phyloP scores from a whole-genome alignment of 2,329 filamentous ascomycete species.

The Conoideocrella luteorostrata region DNA sequence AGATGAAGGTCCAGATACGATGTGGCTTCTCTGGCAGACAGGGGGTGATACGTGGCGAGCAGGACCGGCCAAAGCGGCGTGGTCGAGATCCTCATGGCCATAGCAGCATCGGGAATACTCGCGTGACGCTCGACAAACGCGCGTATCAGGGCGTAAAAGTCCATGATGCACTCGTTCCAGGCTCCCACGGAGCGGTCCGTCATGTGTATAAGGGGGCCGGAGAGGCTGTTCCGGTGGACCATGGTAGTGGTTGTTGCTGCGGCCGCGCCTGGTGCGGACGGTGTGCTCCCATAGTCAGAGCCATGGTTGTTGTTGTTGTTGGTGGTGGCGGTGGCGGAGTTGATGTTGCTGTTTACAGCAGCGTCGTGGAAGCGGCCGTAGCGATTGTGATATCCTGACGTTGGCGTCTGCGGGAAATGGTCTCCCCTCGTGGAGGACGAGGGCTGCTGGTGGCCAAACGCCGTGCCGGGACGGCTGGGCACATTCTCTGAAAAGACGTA shows the following conservation, averaged over 20 bases:
- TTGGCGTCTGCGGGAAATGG: constrained; percentile 26
- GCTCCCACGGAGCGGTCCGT: constrained; percentile 26
- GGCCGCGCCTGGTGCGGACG: no score
- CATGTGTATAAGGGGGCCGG: constrained; percentile 27
- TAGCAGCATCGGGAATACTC: constrained; percentile 22
- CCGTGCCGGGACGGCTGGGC: constrained; percentile 12
- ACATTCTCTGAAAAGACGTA: not conserved
- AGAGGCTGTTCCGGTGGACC: constrained; percentile 13
- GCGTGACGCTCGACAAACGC: constrained; percentile 30
- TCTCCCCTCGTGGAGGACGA: constrained; percentile 14
- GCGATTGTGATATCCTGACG: constrained; percentile 16
- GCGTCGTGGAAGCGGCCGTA: constrained; percentile 24
- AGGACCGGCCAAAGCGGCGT: constrained; percentile 31
- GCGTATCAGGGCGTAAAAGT: constrained; percentile 30
- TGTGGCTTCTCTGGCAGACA: constrained; percentile 30
- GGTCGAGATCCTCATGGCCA: constrained; percentile 20
- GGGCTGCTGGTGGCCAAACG: constrained; percentile 12
- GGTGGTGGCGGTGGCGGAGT: not conserved
- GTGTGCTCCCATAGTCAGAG: no score
- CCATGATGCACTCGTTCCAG: constrained; percentile 31
- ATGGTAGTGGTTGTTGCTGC: constrained; percentile 11
- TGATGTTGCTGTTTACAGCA: constrained; percentile 7
- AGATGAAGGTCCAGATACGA: constrained; percentile 36
- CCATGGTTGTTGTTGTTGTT: not conserved
- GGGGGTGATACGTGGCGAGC: constrained; percentile 29